Evolutionary conservation across 176 grass and related monocot genomes (phyloP).

Genomic region (Miscanthus lutarioriparius): DNA sequence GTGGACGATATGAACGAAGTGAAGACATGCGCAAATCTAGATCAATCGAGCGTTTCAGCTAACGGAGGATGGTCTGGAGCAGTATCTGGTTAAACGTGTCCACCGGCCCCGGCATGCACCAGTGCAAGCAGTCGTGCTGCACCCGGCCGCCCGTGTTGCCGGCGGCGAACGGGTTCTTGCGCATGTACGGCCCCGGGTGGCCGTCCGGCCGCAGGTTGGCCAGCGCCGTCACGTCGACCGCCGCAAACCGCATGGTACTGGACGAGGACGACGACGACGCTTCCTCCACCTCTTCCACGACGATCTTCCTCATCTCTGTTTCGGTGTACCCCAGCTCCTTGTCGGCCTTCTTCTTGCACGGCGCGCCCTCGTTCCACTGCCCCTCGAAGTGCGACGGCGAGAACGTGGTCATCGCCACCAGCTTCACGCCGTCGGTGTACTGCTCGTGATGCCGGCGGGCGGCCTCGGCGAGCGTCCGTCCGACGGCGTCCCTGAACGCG

Average conservation of each 20-base stretch:
- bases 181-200: conserved; percentile 84
- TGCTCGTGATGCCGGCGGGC: background rate
- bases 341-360: conserved; percentile 61
- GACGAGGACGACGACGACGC: background rate
- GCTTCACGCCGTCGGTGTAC: background rate
- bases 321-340: conserved; percentile 61
- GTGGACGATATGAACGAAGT: no score
- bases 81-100: conserved; percentile 82
- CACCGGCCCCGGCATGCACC: conserved; percentile 77
- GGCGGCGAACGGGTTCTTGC: conserved; percentile 53
- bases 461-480: conserved; percentile 47
- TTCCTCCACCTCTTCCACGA: conserved; percentile 47
- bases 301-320: conserved; percentile 49
- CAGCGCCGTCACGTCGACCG: conserved; percentile 66
- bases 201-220: conserved; percentile 67
- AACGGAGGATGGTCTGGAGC: conserved; percentile 31
- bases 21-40: no score
- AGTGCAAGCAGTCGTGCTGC: conserved; percentile 92
- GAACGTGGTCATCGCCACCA: conserved; percentile 67
- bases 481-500: conserved; percentile 53
- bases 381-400: conserved; percentile 84
- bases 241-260: conserved; percentile 26
- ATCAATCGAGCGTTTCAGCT: background rate
- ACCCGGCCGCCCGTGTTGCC: background rate
- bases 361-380: conserved; percentile 72